These are phyloP conservation scores for Colletotrichum cuscutae DNA, from an alignment of 2,329 filamentous ascomycete genomes.

Conservation along the genomic window DNA sequence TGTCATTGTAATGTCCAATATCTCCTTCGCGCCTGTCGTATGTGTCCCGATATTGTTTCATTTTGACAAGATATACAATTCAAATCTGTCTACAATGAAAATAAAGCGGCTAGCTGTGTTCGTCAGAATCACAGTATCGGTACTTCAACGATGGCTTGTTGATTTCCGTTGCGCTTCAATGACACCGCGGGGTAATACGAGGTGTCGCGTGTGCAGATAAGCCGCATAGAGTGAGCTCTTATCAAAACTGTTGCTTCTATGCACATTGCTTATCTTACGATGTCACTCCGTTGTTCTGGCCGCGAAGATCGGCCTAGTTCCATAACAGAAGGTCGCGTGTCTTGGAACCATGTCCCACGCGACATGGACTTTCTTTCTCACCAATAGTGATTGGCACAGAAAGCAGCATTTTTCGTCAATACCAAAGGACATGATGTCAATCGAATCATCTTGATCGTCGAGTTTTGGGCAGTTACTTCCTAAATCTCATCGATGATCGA, in stretches of 20 bases:
- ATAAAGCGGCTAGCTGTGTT: neutral
- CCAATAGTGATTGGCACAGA: neutral
- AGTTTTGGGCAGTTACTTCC: no score
- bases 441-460: no score
- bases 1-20: neutral
- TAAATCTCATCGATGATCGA: no score
- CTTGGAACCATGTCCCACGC: neutral
- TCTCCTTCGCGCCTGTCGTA: neutral
- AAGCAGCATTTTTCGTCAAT: neutral
- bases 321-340: neutral
- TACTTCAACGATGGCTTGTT: no score
- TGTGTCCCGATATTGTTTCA: conserved; percentile 3
- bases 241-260: neutral
- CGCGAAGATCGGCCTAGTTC: neutral
- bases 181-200: neutral
- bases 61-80: neutral
- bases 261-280: conserved; percentile 4
- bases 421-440: no score
- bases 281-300: neutral
- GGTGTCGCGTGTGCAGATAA: neutral
- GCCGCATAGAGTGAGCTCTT: conserved; percentile 1
- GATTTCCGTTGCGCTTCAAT: no score
- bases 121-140: neutral
- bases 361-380: neutral
- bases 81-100: neutral